Evolutionary conservation across 2,329 filamentous ascomycete genomes (phyloP).

Genomic region (Niveomyces coronatus): DNA sequence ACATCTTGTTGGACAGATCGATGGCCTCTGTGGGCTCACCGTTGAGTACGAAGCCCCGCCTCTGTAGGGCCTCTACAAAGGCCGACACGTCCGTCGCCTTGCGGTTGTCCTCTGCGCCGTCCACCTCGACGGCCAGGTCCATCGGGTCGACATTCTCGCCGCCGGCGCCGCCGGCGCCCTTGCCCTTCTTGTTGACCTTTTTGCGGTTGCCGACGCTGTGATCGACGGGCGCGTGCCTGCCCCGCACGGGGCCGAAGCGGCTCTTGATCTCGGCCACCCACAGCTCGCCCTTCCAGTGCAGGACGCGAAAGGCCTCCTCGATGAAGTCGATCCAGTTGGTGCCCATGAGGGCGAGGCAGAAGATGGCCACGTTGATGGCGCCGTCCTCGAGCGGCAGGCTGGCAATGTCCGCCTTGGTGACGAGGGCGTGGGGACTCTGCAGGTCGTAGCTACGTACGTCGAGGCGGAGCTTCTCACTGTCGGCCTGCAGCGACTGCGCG

Average conservation of each 20-base stretch:
- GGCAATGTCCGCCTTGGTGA: slow-evolving; percentile 84
- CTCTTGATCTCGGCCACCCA: slow-evolving; percentile 98
- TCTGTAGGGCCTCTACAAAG: slow-evolving; percentile 73
- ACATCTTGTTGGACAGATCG: slow-evolving; percentile 92
- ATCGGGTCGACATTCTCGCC: slow-evolving; percentile 40
- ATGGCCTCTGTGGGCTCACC: slow-evolving; percentile 50
- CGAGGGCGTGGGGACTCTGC: slow-evolving; percentile 61
- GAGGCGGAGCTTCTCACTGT: slow-evolving; percentile 57
- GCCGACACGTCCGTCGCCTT: slow-evolving; percentile 77
- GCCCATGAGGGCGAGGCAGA: slow-evolving; percentile 96
- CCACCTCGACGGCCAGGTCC: slow-evolving; percentile 59
- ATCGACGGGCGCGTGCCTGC: slow-evolving; percentile 37
- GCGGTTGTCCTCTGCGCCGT: slow-evolving; percentile 51
- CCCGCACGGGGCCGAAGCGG: slow-evolving; percentile 50
- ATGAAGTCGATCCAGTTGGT: slow-evolving; percentile 97
- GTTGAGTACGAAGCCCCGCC: slow-evolving; percentile 76
- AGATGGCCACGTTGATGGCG: slow-evolving; percentile 77
- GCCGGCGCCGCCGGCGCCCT: slow-evolving; percentile 34
- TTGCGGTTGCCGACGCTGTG: slow-evolving; percentile 64
- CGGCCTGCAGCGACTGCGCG: slow-evolving; percentile 54
- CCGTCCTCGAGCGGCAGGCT: slow-evolving; percentile 66
- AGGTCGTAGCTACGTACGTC: slow-evolving; percentile 80
- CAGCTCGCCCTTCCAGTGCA: slow-evolving; percentile 89
- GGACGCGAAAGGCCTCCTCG: slow-evolving; percentile 85
- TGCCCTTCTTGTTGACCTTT: slow-evolving; percentile 41